A percentile compares a stretch with the other conserved stretches of the same genome.
phyloP scores from a whole-genome alignment of 441 rosid genomes.

The Adansonia madagascariensis region DNA sequence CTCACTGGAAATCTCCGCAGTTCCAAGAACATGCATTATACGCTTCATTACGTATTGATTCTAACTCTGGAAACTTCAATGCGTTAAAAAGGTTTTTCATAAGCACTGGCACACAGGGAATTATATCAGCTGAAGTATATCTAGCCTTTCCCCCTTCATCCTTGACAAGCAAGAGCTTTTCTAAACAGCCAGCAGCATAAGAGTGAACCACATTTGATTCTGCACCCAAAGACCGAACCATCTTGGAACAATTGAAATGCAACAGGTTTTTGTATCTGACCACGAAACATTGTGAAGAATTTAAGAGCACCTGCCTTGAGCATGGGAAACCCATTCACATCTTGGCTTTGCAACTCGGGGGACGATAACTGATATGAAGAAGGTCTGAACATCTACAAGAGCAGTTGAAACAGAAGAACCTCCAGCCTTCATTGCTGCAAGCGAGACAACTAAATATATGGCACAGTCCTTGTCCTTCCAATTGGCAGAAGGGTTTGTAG shows the following conservation, averaged over 20 bases:
- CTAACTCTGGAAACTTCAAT: conserved; percentile 77
- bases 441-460: conserved; percentile 83
- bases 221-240: conserved; percentile 71
- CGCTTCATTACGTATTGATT: conserved; percentile 94
- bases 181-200: conserved; percentile 88
- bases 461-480: conserved; percentile 99
- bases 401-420: conserved; percentile 77
- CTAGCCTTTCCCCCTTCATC: conserved; percentile 68
- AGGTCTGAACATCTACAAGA: conserved; percentile 79
- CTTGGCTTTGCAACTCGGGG: conserved; percentile 78
- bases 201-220: conserved; percentile 93
- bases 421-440: conserved; percentile 85
- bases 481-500: conserved; percentile 61
- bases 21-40: conserved; percentile 86
- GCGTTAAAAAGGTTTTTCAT: conserved; percentile 78
- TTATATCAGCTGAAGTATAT: conserved; percentile 63
- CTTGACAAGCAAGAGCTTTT: conserved; percentile 84
- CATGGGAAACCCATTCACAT: conserved; percentile 76
- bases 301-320: conserved; percentile 94
- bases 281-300: conserved; percentile 77
- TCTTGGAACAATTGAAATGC: conserved; percentile 68
- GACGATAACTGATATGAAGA: conserved; percentile 68
- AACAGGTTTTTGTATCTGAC: conserved; percentile 64
- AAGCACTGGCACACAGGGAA: conserved; percentile 53
- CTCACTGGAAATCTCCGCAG: conserved; percentile 69